A percentile compares a stretch with the other conserved stretches of the same genome.
These are phyloP conservation scores for Plasmodium yoelii DNA, from an alignment of 169 alveolate species.

Conservation along the genomic window DNA sequence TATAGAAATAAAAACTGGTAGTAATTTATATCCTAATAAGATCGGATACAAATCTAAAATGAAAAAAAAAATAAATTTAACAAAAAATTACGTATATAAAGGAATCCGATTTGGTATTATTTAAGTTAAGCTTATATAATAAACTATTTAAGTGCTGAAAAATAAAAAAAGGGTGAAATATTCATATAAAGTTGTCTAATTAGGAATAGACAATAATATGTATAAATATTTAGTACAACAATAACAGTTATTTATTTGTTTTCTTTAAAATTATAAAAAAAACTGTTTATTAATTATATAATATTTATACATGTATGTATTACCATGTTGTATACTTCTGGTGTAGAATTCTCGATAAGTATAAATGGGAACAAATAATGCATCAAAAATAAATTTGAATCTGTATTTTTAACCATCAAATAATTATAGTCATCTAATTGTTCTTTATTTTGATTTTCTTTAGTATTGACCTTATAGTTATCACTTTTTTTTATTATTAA, in stretches of 20 bases:
- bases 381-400: slow-evolving; percentile 61
- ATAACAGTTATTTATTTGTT: too few relatives aligned
- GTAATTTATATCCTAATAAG: not conserved
- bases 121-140: not conserved
- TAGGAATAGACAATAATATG: too few relatives aligned
- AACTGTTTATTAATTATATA: too few relatives aligned
- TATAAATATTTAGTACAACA: too few relatives aligned
- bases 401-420: slow-evolving; percentile 65
- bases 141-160: not conserved
- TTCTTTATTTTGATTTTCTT: not conserved
- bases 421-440: slow-evolving; percentile 10
- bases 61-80: not conserved
- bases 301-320: not conserved
- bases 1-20: not conserved
- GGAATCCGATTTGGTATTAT: not conserved
- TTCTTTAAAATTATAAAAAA: too few relatives aligned
- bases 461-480: not conserved
- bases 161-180: not conserved
- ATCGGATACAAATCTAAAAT: not conserved
- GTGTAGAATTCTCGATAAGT: slow-evolving; percentile 36
- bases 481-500: slow-evolving; percentile 21
- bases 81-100: slow-evolving; percentile 9
- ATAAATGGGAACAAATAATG: slow-evolving; percentile 70
- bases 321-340: slow-evolving; percentile 20
- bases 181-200: not conserved